Evolutionary conservation across 306 rosid species (phyloP).

Genomic region (Purshia tridentata): DNA sequence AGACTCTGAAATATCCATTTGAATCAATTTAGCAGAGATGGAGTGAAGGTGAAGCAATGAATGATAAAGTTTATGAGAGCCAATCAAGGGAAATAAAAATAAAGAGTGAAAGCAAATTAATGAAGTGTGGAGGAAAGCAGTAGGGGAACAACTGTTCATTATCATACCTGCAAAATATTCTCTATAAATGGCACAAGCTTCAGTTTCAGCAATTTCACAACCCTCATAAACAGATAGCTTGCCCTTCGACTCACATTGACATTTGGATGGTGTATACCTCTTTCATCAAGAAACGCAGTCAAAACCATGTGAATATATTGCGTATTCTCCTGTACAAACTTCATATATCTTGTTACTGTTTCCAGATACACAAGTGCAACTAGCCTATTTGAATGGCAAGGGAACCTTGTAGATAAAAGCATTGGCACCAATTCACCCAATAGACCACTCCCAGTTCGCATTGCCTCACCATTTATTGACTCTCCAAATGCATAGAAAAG

Average conservation of each 20-base stretch:
- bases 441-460: slow-evolving; percentile 63
- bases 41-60: slow-evolving; percentile 11
- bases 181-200: slow-evolving; percentile 86
- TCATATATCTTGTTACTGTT: slow-evolving; percentile 77
- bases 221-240: slow-evolving; percentile 91
- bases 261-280: slow-evolving; percentile 91
- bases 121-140: slow-evolving; percentile 1
- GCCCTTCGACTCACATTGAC: slow-evolving; percentile 85
- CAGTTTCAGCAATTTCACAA: slow-evolving; percentile 79
- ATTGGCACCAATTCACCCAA: slow-evolving; percentile 69
- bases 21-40: slow-evolving; percentile 10
- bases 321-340: slow-evolving; percentile 78
- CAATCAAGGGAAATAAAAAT: slow-evolving; percentile 7
- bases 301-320: slow-evolving; percentile 77
- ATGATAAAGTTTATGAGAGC: slow-evolving; percentile 23
- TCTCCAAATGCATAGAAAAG: slow-evolving; percentile 84
- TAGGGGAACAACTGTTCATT: slow-evolving; percentile 14
- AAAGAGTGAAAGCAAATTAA: slow-evolving; percentile 8
- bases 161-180: slow-evolving; percentile 82
- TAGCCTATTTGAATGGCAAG: slow-evolving; percentile 88
- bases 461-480: slow-evolving; percentile 66
- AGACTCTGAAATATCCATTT: slow-evolving; percentile 57
- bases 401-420: slow-evolving; percentile 78
- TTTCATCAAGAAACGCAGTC: slow-evolving; percentile 92
- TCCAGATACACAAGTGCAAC: slow-evolving; percentile 95